Conservation (phyloP, 1,284 basidiomycete species). For the Microbotryum lychnidis-dioicae region DNA sequence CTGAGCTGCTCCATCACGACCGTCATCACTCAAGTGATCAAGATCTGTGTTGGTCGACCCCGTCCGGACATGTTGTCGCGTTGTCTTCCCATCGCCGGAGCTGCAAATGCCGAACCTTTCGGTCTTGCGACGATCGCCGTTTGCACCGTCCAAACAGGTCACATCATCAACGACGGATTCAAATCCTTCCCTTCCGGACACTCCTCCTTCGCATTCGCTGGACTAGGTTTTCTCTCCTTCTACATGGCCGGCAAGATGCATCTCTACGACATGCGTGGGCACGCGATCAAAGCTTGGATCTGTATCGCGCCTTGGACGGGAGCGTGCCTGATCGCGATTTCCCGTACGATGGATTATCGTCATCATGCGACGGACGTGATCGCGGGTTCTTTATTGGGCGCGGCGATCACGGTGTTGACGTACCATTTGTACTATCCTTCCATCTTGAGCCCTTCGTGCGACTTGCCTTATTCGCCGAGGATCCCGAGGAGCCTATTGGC, state of each 20-base stretch:
- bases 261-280: conserved; percentile 71
- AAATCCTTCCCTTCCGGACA: conserved; percentile 86
- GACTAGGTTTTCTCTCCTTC: conserved; percentile 78
- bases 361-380: conserved; percentile 44
- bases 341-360: conserved; percentile 43
- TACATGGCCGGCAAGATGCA: conserved; percentile 89
- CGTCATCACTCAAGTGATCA: conserved; percentile 72
- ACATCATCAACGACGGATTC: conserved; percentile 66
- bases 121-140: conserved; percentile 66
- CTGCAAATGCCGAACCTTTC: conserved; percentile 51
- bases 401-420: conserved; percentile 33
- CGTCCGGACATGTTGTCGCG: conserved; percentile 44
- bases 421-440: conserved; percentile 52
- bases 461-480: conserved; percentile 68
- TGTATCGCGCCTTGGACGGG: conserved; percentile 65
- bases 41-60: conserved; percentile 73
- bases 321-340: conserved; percentile 75
- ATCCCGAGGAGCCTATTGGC: conserved; percentile 10
- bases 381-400: conserved; percentile 40
- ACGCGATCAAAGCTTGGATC: conserved; percentile 80
- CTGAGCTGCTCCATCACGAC: conserved; percentile 66
- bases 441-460: conserved; percentile 53
- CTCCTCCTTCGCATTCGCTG: conserved; percentile 67
- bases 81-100: conserved; percentile 50
- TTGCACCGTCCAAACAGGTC: conserved; percentile 51